Base-by-base conservation (phyloP, 1,284 basidiomycete genomes). In the Ceratobasidium sp. region DNA sequence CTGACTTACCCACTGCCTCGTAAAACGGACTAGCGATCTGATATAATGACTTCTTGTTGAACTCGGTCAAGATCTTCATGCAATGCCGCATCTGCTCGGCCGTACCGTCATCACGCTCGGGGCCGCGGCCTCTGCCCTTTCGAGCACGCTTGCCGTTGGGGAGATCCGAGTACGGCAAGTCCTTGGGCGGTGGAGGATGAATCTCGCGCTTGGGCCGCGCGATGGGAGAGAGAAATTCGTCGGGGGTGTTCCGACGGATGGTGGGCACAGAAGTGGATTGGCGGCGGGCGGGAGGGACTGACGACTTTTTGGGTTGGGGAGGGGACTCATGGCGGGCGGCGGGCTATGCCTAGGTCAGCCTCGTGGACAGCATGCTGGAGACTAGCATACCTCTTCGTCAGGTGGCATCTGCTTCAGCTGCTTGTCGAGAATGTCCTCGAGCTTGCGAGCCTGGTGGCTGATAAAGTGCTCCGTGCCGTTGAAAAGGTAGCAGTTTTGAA, bases 171-270 rank as follows among this genome's bases (percentile, higher is more conserved):
- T 95, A 97, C 0, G 92, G 87, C 23, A 97, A 82, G 77, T 98
- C 96, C 80, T 95, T 95, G 0, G 95, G 90, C 16, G 95, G 90
- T 21, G 96, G 96, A 12, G 96, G 94, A 78, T 98, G 95, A 48
- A 98, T 96, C 80, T 98, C 96, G 67, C 96, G 92, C 83, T 98
- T 98, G 0, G 96, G 96, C 23, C 96, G 88, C n/a, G 87, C 81
- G 33, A 81, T 82, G 74, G 87, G 82, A 54, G 83, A 84, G 11
- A 61, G 54, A 58, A 53, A 62, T 6, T 66, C 73, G 59, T 72
- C 75, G 33, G 74, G 61, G 58, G 75, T 75, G 44, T 83, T 81
- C 33, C 92, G 89, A 53, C 91, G 86, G 76, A 92, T 91, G 66
- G 88, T 87, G 61, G 92, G 92, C 7, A 92, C 85, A n/a, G 90